Evolutionary conservation across 1,284 basidiomycete genomes (phyloP).

Genomic region (Xanthoconium separans): DNA sequence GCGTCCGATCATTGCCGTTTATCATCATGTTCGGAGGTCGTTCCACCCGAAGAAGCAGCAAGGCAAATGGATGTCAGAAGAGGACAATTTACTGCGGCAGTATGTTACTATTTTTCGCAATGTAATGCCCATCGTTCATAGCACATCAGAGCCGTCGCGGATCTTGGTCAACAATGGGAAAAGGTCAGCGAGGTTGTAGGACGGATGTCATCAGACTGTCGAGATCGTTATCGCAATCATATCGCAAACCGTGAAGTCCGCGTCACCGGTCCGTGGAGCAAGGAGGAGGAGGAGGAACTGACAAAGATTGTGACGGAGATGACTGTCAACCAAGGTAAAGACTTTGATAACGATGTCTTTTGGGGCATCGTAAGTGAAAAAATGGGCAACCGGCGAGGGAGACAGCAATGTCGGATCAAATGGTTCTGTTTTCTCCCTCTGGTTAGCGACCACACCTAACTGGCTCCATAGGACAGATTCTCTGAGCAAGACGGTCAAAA

Average conservation of each 20-base stretch:
- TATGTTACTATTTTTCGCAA: conserved; percentile 34
- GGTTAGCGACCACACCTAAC: background rate
- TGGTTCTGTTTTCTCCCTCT: conserved; percentile 46
- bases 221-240: conserved; percentile 82
- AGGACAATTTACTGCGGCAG: conserved; percentile 67
- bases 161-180: conserved; percentile 78
- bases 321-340: conserved; percentile 64
- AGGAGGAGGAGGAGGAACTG: conserved; percentile 70
- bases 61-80: conserved; percentile 68
- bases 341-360: conserved; percentile 75
- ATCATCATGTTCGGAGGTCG: conserved; percentile 71
- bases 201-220: conserved; percentile 74
- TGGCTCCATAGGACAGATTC: conserved; percentile 62
- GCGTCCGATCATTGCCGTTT: conserved; percentile 77
- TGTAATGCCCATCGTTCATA: conserved; percentile 2
- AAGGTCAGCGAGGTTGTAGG: conserved; percentile 67
- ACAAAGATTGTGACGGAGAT: conserved; percentile 71
- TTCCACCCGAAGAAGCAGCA: conserved; percentile 66
- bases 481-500: conserved; percentile 68
- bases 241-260: conserved; percentile 60
- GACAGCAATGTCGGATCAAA: conserved; percentile 84
- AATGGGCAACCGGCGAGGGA: conserved; percentile 72
- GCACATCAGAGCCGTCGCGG: conserved; percentile 56
- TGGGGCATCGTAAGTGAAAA: conserved; percentile 73
- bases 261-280: conserved; percentile 63